Evolutionary conservation across 805 yeast species (phyloP), one percentile per base, ranked within the genome.

Genomic region (Candida boleticola): DNA sequence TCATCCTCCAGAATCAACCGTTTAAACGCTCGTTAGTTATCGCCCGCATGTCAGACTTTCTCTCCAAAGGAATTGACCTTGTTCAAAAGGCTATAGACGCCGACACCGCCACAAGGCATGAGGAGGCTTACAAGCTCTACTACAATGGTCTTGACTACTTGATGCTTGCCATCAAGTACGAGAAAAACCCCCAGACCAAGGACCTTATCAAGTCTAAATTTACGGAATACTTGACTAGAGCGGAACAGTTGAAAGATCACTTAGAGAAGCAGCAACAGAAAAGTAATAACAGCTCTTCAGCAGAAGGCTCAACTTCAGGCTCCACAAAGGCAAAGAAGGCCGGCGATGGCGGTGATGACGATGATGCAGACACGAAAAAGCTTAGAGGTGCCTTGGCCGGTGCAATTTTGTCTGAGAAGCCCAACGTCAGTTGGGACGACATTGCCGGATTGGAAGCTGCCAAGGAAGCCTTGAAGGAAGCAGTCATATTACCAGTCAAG

Each of bases 401-500:
- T 2, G 95, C 97, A 0, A 90, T 93, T 47, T 71, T 93, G 39
- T 77, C 90, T 29, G 98, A 92, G 55, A 90, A 80, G 46, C 99
- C 99, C 18, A 84, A 93, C 57, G 92, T 93, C 22, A 76, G 77
- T 51, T 93, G 99, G 99, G 83, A 79, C 51, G 99, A 93, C 59
- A 85, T 93, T 49, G 96, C 96, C 0, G 99, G 99, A 1, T 65
- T 93, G 23, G 92, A 85, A 41, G 73, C 75, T n/a, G 97, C 97
- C 2, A 93, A 92, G 57, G 78, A 77, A 48, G 85, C 97, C 2
- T 68, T 92, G 41, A 92, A 89, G 59, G 99, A 92, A 60, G 87
- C 97, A 0, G 97, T 93, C 3, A 97, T 92, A 11, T 92, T 90
- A 60, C 99, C 99, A 19, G 90, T 92, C 98, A 0, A 98, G 92